Evolutionary conservation across 495 filamentous ascomycete species (phyloP).

Genomic region (Penicillium bovifimosum): DNA sequence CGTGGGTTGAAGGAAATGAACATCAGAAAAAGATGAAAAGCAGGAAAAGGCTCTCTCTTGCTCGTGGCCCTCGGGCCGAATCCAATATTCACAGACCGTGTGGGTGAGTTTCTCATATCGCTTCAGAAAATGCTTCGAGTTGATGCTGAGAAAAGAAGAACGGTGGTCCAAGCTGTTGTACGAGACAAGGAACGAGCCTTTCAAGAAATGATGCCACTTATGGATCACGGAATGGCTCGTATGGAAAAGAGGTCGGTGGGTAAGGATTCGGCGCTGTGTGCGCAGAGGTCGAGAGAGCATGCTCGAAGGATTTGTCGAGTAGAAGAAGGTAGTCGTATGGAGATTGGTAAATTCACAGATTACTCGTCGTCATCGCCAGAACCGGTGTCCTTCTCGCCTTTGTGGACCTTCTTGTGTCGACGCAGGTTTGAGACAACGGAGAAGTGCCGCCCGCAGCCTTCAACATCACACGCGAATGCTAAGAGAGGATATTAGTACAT

Average conservation of each 20-base stretch:
- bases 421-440: slow-evolving; percentile 96
- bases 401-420: slow-evolving; percentile 94
- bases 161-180: slow-evolving; percentile 37
- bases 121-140: slow-evolving; percentile 13
- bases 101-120: slow-evolving; percentile 9
- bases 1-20: slow-evolving; percentile 22
- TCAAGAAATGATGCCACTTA: slow-evolving; percentile 9
- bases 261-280: slow-evolving; percentile 10
- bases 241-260: slow-evolving; percentile 1
- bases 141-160: slow-evolving; percentile 19
- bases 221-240: slow-evolving; percentile 5
- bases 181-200: slow-evolving; percentile 9
- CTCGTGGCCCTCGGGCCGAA: slow-evolving; percentile 23
- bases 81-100: slow-evolving; percentile 14
- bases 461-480: slow-evolving; percentile 93
- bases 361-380: slow-evolving; percentile 45
- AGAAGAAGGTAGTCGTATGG: slow-evolving; percentile 11
- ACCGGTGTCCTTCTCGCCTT: slow-evolving; percentile 58
- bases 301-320: slow-evolving; percentile 9
- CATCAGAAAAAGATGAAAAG: slow-evolving; percentile 18
- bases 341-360: slow-evolving; percentile 9
- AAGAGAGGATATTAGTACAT: slow-evolving; percentile 32
- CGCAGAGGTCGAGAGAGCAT: slow-evolving; percentile 4
- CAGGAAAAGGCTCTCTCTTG: slow-evolving; percentile 16
- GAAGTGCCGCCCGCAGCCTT: slow-evolving; percentile 94